Percentiles rank a stretch among this genome's conserved stretches.
These are phyloP conservation scores for Pythium rishiriense DNA, from an alignment of 352 stramenopile species.

Conservation along the genomic window DNA sequence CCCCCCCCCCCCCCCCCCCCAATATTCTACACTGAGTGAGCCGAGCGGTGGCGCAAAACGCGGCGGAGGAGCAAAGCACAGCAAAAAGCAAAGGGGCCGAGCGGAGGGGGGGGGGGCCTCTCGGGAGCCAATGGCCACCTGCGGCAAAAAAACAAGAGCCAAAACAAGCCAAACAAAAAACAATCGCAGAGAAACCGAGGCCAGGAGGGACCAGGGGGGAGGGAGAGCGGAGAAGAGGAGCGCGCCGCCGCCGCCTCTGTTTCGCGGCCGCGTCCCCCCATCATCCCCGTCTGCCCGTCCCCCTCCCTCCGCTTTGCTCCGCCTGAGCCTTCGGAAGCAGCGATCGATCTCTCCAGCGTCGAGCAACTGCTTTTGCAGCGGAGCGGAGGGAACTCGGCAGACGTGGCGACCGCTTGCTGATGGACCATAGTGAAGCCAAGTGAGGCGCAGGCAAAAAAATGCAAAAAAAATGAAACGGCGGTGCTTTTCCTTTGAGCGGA, in stretches of 20 bases:
- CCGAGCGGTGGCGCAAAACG: neutral
- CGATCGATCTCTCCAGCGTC: conserved; percentile 1
- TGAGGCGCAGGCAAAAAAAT: neutral
- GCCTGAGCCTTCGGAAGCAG: conserved; percentile 3
- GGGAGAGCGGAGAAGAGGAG: neutral
- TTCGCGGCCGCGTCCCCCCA: conserved; percentile 1
- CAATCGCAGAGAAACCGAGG: conserved; percentile 10
- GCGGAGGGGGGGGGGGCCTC: conserved; percentile 1
- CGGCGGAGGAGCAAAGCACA: neutral
- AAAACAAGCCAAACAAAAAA: conserved; percentile 1
- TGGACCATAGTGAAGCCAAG: conserved; percentile 23
- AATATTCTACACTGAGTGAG: conserved; percentile 18
- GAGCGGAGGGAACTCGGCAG: conserved; percentile 9
- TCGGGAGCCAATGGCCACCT: conserved; percentile 19
- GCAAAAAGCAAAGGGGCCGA: neutral
- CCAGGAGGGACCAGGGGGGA: neutral
- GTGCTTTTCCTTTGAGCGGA: conserved; percentile 12
- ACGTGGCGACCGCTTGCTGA: conserved; percentile 4
- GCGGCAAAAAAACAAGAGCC: conserved; percentile 20
- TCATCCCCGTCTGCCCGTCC: conserved; percentile 16
- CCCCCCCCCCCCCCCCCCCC: too few relatives aligned
- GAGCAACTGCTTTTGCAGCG: conserved; percentile 15
- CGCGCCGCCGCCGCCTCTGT: conserved; percentile 12
- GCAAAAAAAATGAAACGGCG: conserved; percentile 20
- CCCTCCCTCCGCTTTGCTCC: neutral